Percentiles rank a stretch among this genome's conserved stretches.
These are phyloP conservation scores for Boletus eberwhitei DNA, from an alignment of 768 basidiomycete genomes.

Conservation along the genomic window DNA sequence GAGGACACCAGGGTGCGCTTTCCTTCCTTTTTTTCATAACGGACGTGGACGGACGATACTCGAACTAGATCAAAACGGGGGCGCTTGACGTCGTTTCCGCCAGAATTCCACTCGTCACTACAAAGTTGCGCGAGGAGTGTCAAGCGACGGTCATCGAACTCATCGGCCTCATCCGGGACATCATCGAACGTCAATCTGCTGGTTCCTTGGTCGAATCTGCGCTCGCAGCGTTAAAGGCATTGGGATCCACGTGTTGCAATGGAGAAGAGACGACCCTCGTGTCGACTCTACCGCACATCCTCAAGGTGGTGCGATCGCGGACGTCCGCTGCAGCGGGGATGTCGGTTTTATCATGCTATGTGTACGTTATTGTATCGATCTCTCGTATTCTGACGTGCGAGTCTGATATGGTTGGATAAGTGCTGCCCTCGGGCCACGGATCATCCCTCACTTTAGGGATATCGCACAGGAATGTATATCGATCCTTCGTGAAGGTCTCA, in stretches of 20 bases:
- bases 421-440: constrained; percentile 74
- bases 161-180: constrained; percentile 44
- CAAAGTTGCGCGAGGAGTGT: constrained; percentile 50
- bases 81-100: constrained; percentile 69
- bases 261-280: constrained; percentile 69
- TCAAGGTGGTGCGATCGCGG: constrained; percentile 46
- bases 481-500: constrained; percentile 42
- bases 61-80: constrained; percentile 54
- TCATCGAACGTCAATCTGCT: constrained; percentile 44
- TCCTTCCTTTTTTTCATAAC: too few relatives aligned
- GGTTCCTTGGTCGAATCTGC: constrained; percentile 42
- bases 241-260: constrained; percentile 53
- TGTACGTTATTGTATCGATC: constrained; percentile 41
- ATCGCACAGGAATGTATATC: constrained; percentile 58
- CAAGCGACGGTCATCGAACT: constrained; percentile 51
- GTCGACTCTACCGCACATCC: constrained; percentile 53
- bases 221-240: constrained; percentile 56
- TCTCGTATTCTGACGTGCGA: not conserved
- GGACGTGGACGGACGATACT: not conserved
- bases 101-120: constrained; percentile 59
- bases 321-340: constrained; percentile 43
- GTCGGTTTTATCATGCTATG: constrained; percentile 54
- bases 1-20: constrained; percentile 48
- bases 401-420: constrained; percentile 38
- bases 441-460: constrained; percentile 80